Conservation (phyloP, 768 basidiomycete genomes). For the Tylopilus intermedius region DNA sequence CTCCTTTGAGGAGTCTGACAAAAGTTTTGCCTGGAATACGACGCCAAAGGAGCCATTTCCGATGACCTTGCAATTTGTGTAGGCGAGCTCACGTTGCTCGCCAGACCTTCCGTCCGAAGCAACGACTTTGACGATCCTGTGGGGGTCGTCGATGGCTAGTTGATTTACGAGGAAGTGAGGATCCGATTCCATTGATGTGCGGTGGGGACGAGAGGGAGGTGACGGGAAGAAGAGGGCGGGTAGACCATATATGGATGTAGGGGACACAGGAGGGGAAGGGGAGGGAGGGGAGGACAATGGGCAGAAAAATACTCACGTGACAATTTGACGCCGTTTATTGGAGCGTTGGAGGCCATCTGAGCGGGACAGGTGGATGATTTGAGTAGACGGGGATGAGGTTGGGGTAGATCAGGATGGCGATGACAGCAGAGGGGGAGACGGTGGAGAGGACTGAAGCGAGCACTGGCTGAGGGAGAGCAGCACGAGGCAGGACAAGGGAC, state of each 20-base stretch:
- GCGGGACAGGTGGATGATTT: slow-evolving; percentile 4
- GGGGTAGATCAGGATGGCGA: slow-evolving; percentile 12
- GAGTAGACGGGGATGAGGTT: not conserved
- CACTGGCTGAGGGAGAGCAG: slow-evolving; percentile 7
- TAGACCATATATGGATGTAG: slow-evolving; percentile 28
- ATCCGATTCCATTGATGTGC: slow-evolving; percentile 25
- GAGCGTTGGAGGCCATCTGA: slow-evolving; percentile 69
- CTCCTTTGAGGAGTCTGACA: slow-evolving; percentile 55
- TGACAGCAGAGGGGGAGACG: not conserved
- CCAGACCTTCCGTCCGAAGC: slow-evolving; percentile 94
- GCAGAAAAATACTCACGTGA: slow-evolving; percentile 55
- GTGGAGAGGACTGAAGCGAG: not conserved
- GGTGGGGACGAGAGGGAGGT: slow-evolving; percentile 15
- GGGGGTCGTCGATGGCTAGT: slow-evolving; percentile 89
- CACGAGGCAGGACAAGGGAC: slow-evolving; percentile 24
- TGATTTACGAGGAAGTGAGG: slow-evolving; percentile 23
- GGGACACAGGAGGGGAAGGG: slow-evolving; percentile 12
- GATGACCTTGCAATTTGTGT: slow-evolving; percentile 97
- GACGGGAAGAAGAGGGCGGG: slow-evolving; percentile 22
- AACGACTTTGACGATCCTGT: slow-evolving; percentile 90
- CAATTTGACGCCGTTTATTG: slow-evolving; percentile 85
- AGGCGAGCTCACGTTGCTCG: slow-evolving; percentile 80
- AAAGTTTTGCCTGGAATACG: slow-evolving; percentile 91
- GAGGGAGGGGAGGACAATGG: slow-evolving; percentile 13
- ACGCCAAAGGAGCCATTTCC: slow-evolving; percentile 99